phyloP scores from a whole-genome alignment of 495 filamentous ascomycete species.

The Aspergillus diversus region DNA sequence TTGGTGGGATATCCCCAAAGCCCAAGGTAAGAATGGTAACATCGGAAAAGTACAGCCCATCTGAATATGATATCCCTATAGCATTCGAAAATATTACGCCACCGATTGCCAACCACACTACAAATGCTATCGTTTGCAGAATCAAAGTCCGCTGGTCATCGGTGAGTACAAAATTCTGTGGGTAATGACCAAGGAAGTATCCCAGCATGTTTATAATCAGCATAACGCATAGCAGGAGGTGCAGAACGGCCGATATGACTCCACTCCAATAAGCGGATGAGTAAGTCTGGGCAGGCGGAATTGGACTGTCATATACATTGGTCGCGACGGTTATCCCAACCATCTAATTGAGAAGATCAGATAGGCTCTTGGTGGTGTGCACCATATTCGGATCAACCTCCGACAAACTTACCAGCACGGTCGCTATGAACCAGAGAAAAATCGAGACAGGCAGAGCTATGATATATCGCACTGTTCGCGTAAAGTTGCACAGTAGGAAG shows the following conservation, averaged over 20 bases:
- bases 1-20: slow-evolving; percentile 61
- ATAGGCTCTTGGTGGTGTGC: slow-evolving; percentile 25
- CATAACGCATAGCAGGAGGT: slow-evolving; percentile 63
- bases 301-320: slow-evolving; percentile 62
- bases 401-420: slow-evolving; percentile 58
- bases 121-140: slow-evolving; percentile 65
- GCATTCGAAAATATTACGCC: slow-evolving; percentile 58
- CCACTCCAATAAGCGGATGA: slow-evolving; percentile 81
- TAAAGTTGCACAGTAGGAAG: slow-evolving; percentile 83
- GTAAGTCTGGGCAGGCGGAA: slow-evolving; percentile 60
- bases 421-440: slow-evolving; percentile 68
- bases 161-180: slow-evolving; percentile 72
- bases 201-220: slow-evolving; percentile 80
- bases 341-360: slow-evolving; percentile 38
- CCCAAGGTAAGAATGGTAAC: slow-evolving; percentile 69
- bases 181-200: slow-evolving; percentile 76
- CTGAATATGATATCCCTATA: slow-evolving; percentile 52
- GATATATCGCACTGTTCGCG: slow-evolving; percentile 75
- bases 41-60: slow-evolving; percentile 67
- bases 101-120: slow-evolving; percentile 64
- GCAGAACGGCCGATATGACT: slow-evolving; percentile 68
- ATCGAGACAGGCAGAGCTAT: slow-evolving; percentile 72
- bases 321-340: slow-evolving; percentile 63
- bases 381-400: slow-evolving; percentile 6
- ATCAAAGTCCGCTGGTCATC: slow-evolving; percentile 73